A percentile compares a stretch with the other conserved stretches of the same genome.
These are phyloP conservation scores for Pleodorina starrii DNA, from an alignment of 139 green algal species.

Conservation along the genomic window DNA sequence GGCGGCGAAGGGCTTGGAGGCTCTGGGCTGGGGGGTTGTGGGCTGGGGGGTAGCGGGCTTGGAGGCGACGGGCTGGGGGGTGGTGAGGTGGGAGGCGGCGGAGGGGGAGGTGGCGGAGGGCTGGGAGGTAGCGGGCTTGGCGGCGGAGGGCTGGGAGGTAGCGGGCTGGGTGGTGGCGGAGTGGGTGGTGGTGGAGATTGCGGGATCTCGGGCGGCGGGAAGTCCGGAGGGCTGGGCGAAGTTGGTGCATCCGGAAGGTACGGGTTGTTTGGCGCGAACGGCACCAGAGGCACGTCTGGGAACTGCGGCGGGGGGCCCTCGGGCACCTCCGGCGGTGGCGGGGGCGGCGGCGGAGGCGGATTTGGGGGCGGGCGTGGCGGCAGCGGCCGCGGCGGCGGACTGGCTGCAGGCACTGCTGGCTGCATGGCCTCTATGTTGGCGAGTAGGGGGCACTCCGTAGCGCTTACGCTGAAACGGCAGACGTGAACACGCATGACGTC, in stretches of 20 bases:
- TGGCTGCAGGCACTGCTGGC: neutral
- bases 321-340: neutral
- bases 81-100: neutral
- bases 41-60: neutral
- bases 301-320: neutral
- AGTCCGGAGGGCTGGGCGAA: neutral
- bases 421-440: neutral
- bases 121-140: neutral
- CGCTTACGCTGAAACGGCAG: neutral
- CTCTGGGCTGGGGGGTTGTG: neutral
- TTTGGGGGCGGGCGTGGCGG: neutral
- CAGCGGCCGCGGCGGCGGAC: neutral
- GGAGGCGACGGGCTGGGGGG: neutral
- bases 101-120: neutral
- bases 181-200: neutral
- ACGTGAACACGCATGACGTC: neutral
- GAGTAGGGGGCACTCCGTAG: neutral
- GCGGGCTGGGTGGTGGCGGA: neutral
- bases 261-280: neutral
- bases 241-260: no score
- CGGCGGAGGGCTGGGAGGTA: neutral
- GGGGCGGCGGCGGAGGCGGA: no score
- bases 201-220: neutral
- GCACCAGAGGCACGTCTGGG: neutral
- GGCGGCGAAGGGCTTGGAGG: neutral